Evolutionary conservation across 2,329 filamentous ascomycete species (phyloP).

Genomic region (Fusarium sp.): DNA sequence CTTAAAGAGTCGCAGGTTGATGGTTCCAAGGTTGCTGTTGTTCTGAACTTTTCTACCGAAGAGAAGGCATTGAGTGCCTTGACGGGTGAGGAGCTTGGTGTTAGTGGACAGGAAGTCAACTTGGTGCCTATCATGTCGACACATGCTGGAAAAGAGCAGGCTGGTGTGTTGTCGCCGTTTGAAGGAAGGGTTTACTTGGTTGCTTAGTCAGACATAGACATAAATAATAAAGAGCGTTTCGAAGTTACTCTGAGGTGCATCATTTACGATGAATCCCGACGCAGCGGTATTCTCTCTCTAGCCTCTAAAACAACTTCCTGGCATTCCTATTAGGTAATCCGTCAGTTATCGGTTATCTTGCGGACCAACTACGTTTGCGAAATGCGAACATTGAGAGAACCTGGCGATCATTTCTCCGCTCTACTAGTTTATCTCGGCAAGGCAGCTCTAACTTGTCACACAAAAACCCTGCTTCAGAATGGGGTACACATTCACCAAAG

Average conservation of each 20-base stretch:
- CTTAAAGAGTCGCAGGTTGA: slow-evolving; percentile 42
- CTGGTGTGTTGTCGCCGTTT: slow-evolving; percentile 36
- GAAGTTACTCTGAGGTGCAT: too few species aligned
- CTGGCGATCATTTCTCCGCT: background rate
- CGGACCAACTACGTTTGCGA: too few species aligned
- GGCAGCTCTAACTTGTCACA: background rate
- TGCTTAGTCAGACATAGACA: background rate
- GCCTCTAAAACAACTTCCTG: too few species aligned
- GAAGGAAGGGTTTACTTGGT: slow-evolving; percentile 46
- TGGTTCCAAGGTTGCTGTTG: slow-evolving; percentile 38
- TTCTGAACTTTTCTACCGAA: slow-evolving; percentile 46
- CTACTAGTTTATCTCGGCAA: background rate
- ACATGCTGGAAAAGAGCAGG: slow-evolving; percentile 24
- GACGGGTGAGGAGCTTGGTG: slow-evolving; percentile 32
- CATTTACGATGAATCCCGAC: too few species aligned
- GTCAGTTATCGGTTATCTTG: too few species aligned
- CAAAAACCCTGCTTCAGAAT: background rate
- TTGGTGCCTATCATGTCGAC: slow-evolving; percentile 43
- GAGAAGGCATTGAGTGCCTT: slow-evolving; percentile 40
- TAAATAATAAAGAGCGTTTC: background rate
- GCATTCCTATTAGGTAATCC: too few species aligned
- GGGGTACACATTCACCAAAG: background rate
- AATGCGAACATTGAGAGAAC: background rate
- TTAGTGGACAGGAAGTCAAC: slow-evolving; percentile 8
- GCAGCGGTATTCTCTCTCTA: too few species aligned